A percentile compares a stretch with the other conserved stretches of the same genome.
phyloP scores from a whole-genome alignment of 2,329 filamentous ascomycete species.

The Aaosphaeria arxii region DNA sequence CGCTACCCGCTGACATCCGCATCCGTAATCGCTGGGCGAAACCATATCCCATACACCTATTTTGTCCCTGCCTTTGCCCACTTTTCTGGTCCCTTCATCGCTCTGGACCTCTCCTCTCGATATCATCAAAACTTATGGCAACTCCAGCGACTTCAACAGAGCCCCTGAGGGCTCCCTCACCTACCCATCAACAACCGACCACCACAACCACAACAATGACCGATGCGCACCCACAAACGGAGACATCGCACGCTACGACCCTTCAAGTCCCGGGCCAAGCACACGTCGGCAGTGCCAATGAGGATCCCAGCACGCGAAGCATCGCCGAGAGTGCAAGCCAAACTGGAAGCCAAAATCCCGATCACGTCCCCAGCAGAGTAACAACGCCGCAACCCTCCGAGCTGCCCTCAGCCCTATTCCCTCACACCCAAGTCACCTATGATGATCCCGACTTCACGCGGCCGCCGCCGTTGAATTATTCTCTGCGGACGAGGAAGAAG shows the following conservation, averaged over 20 bases:
- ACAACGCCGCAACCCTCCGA: slow-evolving; percentile 13
- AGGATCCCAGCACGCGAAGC: background rate
- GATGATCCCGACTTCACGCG: slow-evolving; percentile 39
- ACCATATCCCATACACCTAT: no score
- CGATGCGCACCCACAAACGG: background rate
- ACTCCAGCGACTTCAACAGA: slow-evolving; percentile 26
- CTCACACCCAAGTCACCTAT: slow-evolving; percentile 41
- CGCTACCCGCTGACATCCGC: slow-evolving; percentile 23
- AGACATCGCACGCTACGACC: background rate
- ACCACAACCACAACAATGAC: background rate
- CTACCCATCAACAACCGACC: slow-evolving; percentile 2
- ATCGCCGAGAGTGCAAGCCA: background rate
- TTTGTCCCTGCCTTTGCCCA: background rate
- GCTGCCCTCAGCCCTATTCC: slow-evolving; percentile 31
- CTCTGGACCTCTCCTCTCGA: slow-evolving; percentile 4
- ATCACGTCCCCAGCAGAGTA: slow-evolving; percentile 16
- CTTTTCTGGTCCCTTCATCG: slow-evolving; percentile 1
- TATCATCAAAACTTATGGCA: slow-evolving; percentile 15
- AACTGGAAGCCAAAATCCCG: slow-evolving; percentile 1
- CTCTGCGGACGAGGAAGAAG: slow-evolving; percentile 52
- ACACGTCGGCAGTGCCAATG: background rate
- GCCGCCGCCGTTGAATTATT: slow-evolving; percentile 56
- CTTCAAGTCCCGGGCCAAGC: slow-evolving; percentile 6
- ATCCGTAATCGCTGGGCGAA: background rate
- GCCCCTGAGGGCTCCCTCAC: slow-evolving; percentile 21